Evolutionary conservation across 768 basidiomycete species (phyloP), one percentile per base, ranked within the genome.

Genomic region (Psilocybe cubensis): DNA sequence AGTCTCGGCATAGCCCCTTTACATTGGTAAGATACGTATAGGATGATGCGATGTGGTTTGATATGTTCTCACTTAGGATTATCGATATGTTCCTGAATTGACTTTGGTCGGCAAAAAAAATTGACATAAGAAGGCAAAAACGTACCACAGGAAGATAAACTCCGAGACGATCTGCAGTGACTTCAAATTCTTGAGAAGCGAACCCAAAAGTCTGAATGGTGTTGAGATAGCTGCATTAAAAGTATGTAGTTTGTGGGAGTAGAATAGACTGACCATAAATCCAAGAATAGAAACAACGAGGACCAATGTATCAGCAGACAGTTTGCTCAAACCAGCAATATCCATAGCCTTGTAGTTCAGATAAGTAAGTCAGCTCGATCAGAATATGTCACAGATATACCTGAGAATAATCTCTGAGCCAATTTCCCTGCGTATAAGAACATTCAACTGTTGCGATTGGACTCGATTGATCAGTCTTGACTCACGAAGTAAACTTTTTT

Each of bases 341-440:
- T 89, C 86, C 79, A 90, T 87, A 23, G 87, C 85, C 79, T 88
- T 17, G 28, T 61, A 56, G 46, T 14, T n/a, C n/a, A 24, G 52
- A 41, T 11, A 17, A 55, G 46, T 51, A 44, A 33, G 6, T 44
- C 3, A 54, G 18, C 33, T 50, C 57, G 54, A 43, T 41, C 25
- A 48, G 29, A 56, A 33, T 38, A 33, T 21, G 21, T 31, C 25
- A 42, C 46, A 10, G 28, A 27, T 42, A 35, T 58, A 82, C 82
- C 74, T 85, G 83, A 23, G 85, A 86, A 65, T 89, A 89, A 68
- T 89, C 87, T 59, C 88, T 72, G 21, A 89, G 72, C 88, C 87
- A 87, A 60, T 88, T 87, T 44, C 86, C 85, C 84, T 84, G 31
- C 17, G 33, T 9, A 44, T 29, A 43, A 41, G 21, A 38, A 44